Conservation (phyloP, 257 asterid species). For the Ophiorrhiza pumila region DNA sequence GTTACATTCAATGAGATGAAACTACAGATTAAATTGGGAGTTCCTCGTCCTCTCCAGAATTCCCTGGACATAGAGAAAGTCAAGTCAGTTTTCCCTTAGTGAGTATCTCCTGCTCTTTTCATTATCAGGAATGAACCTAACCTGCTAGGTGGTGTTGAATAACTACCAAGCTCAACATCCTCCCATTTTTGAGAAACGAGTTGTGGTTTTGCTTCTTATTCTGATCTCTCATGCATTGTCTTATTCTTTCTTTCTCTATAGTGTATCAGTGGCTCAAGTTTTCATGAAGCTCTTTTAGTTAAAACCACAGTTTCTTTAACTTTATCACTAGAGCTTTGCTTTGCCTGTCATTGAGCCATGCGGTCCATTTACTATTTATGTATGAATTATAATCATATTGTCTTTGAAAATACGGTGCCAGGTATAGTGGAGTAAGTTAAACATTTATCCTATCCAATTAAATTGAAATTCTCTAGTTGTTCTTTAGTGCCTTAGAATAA, state of each 20-base stretch:
- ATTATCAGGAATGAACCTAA: neutral
- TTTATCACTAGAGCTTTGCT: neutral
- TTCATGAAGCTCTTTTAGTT: neutral
- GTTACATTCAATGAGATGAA: slow-evolving; percentile 90
- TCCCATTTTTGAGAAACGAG: neutral
- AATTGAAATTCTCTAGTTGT: neutral
- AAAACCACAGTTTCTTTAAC: neutral
- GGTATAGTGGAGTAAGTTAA: neutral
- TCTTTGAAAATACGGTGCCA: neutral
- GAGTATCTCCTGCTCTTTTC: slow-evolving; percentile 33
- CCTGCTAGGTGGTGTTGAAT: neutral
- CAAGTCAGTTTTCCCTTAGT: slow-evolving; percentile 96
- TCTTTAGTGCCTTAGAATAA: neutral
- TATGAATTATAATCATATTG: no score
- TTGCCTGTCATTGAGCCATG: neutral
- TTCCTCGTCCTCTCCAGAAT: slow-evolving; percentile 72
- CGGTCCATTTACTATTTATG: neutral
- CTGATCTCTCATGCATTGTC: neutral
- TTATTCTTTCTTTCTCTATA: neutral
- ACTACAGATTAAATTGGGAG: slow-evolving; percentile 87
- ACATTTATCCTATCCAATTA: neutral
- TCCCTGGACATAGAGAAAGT: slow-evolving; percentile 73
- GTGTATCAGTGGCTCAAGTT: neutral
- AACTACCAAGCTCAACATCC: neutral
- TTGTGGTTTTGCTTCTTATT: neutral